Evolutionary conservation across 169 alveolate genomes (phyloP).

Genomic region (Plasmodium gallinaceum): DNA sequence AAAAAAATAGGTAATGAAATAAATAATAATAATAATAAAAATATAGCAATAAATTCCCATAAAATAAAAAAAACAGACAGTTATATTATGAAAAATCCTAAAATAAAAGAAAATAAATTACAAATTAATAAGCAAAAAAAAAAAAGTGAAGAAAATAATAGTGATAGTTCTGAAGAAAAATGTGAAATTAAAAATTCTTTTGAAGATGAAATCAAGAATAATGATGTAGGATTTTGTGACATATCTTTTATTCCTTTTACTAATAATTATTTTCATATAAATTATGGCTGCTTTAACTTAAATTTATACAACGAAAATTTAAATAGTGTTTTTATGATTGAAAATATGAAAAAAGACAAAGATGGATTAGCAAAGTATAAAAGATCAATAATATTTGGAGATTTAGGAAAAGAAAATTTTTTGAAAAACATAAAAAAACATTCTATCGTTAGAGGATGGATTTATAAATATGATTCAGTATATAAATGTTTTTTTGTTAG

Average conservation of each 20-base stretch:
- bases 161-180: background rate
- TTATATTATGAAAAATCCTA: background rate
- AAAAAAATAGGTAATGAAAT: background rate
- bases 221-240: conserved; percentile 52
- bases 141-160: background rate
- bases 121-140: background rate
- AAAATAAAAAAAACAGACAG: background rate
- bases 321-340: conserved; percentile 46
- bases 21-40: background rate
- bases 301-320: background rate
- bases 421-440: conserved; percentile 20
- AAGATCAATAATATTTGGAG: conserved; percentile 50
- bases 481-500: conserved; percentile 48
- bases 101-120: background rate
- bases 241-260: conserved; percentile 65
- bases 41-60: background rate
- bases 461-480: conserved; percentile 37
- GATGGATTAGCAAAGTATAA: conserved; percentile 4
- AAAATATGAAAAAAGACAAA: background rate
- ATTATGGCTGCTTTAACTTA: conserved; percentile 44
- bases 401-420: conserved; percentile 37
- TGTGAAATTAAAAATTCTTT: background rate
- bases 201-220: conserved; percentile 12
- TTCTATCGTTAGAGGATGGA: conserved; percentile 76
- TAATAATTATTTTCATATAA: conserved; percentile 41